Percentiles rank a stretch among this genome's conserved stretches.
Evolutionary conservation across 768 basidiomycete species (phyloP).

Genomic region (Suillus subluteus): DNA sequence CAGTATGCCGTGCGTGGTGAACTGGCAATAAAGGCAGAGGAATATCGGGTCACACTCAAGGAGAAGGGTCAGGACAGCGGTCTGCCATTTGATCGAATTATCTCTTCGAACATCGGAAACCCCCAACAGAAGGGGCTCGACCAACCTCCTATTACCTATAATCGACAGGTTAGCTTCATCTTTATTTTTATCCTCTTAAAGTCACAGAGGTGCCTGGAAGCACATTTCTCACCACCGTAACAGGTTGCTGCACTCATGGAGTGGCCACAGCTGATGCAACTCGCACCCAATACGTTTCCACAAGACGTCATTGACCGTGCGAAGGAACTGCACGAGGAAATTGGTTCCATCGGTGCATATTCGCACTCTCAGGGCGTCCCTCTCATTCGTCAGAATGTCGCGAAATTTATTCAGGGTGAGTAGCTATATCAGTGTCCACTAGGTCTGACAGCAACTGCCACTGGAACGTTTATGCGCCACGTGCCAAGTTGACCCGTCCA

Average conservation of each 20-base stretch:
- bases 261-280: constrained; percentile 81
- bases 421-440: constrained; percentile 8
- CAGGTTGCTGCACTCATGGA: constrained; percentile 92
- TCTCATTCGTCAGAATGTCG: constrained; percentile 84
- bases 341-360: constrained; percentile 94
- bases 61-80: constrained; percentile 44
- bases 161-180: constrained; percentile 72
- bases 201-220: neutral
- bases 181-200: neutral
- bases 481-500: neutral
- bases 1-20: constrained; percentile 98
- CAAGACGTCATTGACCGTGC: constrained; percentile 85
- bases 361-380: constrained; percentile 94
- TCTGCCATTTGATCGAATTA: constrained; percentile 87
- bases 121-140: constrained; percentile 95
- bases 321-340: constrained; percentile 76
- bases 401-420: constrained; percentile 85
- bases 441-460: neutral
- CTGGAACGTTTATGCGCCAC: neutral
- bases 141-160: constrained; percentile 91
- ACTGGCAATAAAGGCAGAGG: constrained; percentile 92
- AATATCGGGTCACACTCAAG: constrained; percentile 73
- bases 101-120: constrained; percentile 97
- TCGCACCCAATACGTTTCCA: constrained; percentile 82
- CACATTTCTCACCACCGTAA: constrained; percentile 12